Evolutionary conservation across 345 rosid species (phyloP).

Genomic region (Bretschneidera sinensis): DNA sequence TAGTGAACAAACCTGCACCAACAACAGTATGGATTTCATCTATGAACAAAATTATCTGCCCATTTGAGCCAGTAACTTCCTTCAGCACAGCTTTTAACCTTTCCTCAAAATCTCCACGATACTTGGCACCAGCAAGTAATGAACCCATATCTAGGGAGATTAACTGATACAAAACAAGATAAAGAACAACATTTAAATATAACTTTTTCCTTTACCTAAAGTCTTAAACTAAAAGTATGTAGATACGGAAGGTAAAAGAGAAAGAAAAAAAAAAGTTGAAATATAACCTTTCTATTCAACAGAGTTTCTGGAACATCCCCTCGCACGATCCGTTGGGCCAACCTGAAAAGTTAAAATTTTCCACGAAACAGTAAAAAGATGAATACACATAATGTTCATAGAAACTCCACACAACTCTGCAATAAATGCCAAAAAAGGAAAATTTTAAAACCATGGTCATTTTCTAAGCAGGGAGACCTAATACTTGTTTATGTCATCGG

Average conservation of each 20-base stretch:
- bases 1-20: conserved; percentile 59
- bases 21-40: conserved; percentile 94
- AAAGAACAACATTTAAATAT: not conserved
- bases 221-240: too few relatives aligned
- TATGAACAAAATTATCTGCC: conserved; percentile 78
- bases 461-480: too few relatives aligned
- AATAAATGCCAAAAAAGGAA: not conserved
- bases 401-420: too few relatives aligned
- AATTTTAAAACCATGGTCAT: too few relatives aligned
- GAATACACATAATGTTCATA: too few relatives aligned
- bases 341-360: conserved; percentile 33
- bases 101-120: conserved; percentile 80
- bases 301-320: conserved; percentile 95
- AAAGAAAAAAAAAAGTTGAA: not conserved
- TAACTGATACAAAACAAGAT: conserved; percentile 39
- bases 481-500: too few relatives aligned
- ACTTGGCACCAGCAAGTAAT: conserved; percentile 85
- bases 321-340: conserved; percentile 75
- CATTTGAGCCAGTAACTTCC: conserved; percentile 89
- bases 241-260: not conserved
- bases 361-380: not conserved
- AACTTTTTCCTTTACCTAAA: not conserved
- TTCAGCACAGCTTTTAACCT: conserved; percentile 84
- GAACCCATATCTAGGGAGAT: conserved; percentile 92
- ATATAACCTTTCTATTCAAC: conserved; percentile 52